Percentiles rank a stretch among this genome's conserved stretches.
Evolutionary conservation across 1,139 yeast genomes (phyloP).

Genomic region (Candida dubliniensis): DNA sequence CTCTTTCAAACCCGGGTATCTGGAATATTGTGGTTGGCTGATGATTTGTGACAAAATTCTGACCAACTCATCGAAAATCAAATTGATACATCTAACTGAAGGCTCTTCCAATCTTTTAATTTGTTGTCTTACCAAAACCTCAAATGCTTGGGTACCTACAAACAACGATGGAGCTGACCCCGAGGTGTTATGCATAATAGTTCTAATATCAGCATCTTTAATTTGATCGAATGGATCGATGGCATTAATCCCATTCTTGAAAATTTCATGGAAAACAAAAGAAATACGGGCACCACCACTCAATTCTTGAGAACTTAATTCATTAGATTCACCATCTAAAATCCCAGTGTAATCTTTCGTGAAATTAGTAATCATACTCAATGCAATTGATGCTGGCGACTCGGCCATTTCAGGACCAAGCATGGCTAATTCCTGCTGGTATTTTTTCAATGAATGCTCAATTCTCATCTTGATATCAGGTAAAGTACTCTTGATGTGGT

Average conservation of each 20-base stretch:
- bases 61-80: conserved; percentile 92
- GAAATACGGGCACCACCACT: conserved; percentile 98
- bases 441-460: conserved; percentile 78
- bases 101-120: conserved; percentile 96
- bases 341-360: conserved; percentile 90
- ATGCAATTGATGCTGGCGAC: conserved; percentile 84
- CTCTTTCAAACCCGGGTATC: conserved; percentile 90
- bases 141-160: conserved; percentile 97
- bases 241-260: conserved; percentile 87
- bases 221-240: conserved; percentile 97
- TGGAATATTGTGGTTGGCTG: conserved; percentile 74
- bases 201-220: conserved; percentile 93
- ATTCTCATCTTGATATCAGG: conserved; percentile 93
- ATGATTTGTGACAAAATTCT: conserved; percentile 86
- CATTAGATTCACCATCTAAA: conserved; percentile 91
- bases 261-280: conserved; percentile 95
- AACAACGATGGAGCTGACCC: conserved; percentile 97
- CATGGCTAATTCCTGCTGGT: conserved; percentile 71
- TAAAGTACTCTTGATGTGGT: conserved; percentile 89
- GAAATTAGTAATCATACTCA: conserved; percentile 88
- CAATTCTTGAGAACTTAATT: conserved; percentile 78
- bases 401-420: conserved; percentile 88
- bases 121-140: conserved; percentile 93
- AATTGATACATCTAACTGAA: conserved; percentile 78
- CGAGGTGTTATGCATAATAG: conserved; percentile 95